Base-by-base conservation (phyloP, 2,329 filamentous ascomycete species). In the Magnaporthales sp. region DNA sequence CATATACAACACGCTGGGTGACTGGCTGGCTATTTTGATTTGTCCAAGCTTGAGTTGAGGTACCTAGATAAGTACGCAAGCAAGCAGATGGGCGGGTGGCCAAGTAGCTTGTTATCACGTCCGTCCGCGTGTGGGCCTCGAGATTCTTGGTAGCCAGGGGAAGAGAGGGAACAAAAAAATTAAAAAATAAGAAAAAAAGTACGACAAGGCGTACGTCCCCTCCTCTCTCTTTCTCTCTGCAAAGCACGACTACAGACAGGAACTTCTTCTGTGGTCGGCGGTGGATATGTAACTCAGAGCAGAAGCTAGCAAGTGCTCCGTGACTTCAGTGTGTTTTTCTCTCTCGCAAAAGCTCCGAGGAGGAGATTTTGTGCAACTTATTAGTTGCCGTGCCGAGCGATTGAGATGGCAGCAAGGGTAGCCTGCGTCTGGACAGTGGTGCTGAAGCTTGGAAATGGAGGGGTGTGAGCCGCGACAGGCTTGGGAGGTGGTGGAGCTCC, bases 281-380 rank as follows among this genome's bases (percentile, higher is more conserved):
- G 22, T 22, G 54, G n/a, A 11, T 58, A 26, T 58, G 22, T 26
- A 58, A 22, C 22, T 58, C 54, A 26, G 24, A 11, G 38, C 38
- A 46, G 38, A 46, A 46, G 38, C n/a, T 46, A 46, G 38, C 38
- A 46, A 46, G n/a, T 13, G 15, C 15, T 15, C 38, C 19, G 8
- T 7, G n/a, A 46, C 38, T 46, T 46, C 38, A 46, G 32, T 38
- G 8, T 46, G 62, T 22, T 46, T 46, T 26, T 26, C 26, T 46
- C 30, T 64, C 31, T 32, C 15, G 29, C 51, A 61, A 27, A 31
- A 32, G 51, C 64, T 66, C 51, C 54, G 60, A 61, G 22, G 64
- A 56, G 62, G 64, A 31, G 64, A 73, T 77, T 78, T 82, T 82
- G 81, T 83, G 80, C 77, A 77, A 82, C 80, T 81, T 78, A 76